Evolutionary conservation across 352 stramenopile species (phyloP).

Genomic region (Phytophthora sp.): DNA sequence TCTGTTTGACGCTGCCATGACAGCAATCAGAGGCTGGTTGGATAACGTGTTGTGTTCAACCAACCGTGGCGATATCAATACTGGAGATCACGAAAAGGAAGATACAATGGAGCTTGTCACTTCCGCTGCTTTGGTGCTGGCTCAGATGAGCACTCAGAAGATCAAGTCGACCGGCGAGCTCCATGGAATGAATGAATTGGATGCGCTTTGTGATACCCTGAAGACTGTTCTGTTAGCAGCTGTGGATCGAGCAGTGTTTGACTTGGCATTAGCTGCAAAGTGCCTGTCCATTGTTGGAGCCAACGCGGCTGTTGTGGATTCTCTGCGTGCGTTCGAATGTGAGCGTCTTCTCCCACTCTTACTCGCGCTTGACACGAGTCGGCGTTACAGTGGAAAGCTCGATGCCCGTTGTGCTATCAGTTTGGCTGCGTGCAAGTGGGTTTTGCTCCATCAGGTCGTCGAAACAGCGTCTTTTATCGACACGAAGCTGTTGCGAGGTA

Average conservation of each 20-base stretch:
- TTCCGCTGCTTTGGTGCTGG: constrained; percentile 41
- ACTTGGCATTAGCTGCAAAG: constrained; percentile 47
- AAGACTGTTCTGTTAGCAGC: constrained; percentile 24
- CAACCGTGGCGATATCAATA: not conserved
- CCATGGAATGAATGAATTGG: constrained; percentile 31
- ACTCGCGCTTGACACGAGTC: constrained; percentile 40
- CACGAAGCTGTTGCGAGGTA: constrained; percentile 41
- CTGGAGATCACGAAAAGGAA: constrained; percentile 32
- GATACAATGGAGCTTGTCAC: constrained; percentile 29
- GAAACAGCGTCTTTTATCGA: constrained; percentile 55
- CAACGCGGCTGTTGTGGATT: constrained; percentile 38
- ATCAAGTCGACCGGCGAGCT: constrained; percentile 46
- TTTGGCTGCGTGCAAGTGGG: constrained; percentile 65
- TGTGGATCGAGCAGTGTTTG: constrained; percentile 22
- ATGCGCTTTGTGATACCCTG: constrained; percentile 43
- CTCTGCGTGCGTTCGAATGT: constrained; percentile 45
- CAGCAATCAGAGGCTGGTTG: constrained; percentile 21
- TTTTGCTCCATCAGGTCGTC: constrained; percentile 57
- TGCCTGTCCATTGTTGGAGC: constrained; percentile 42
- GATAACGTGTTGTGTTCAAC: not conserved
- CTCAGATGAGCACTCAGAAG: constrained; percentile 48
- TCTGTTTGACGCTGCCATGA: constrained; percentile 37
- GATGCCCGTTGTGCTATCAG: constrained; percentile 41
- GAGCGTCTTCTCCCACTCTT: constrained; percentile 44
- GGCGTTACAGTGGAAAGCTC: constrained; percentile 36